A percentile compares a stretch with the other conserved stretches of the same genome.
Conservation (phyloP, 345 rosid genomes). For the Microcos paniculata region DNA sequence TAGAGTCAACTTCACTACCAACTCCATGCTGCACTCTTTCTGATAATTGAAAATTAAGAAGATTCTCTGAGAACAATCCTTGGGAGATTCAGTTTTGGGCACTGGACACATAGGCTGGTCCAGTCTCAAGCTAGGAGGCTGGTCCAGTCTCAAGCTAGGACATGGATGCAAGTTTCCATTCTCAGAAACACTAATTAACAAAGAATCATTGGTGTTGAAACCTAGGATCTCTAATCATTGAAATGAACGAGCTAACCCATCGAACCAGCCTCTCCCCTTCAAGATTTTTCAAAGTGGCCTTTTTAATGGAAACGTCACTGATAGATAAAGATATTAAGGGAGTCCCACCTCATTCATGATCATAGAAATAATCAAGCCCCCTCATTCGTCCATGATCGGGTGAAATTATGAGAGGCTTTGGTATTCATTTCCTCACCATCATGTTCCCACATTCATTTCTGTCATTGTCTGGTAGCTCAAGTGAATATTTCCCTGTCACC, state of each 20-base stretch:
- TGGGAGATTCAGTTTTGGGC: too few species aligned
- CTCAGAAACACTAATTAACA: too few species aligned
- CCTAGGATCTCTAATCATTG: too few species aligned
- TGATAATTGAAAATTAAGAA: too few species aligned
- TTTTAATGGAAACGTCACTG: too few species aligned
- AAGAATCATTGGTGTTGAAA: too few species aligned
- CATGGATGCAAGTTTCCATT: too few species aligned
- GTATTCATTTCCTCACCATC: background rate
- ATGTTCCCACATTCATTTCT: background rate
- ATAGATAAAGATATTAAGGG: background rate
- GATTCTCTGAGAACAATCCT: too few species aligned
- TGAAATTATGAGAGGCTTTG: background rate
- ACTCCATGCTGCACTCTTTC: background rate
- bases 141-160: too few species aligned
- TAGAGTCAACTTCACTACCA: background rate
- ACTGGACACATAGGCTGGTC: too few species aligned
- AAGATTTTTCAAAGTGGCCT: background rate
- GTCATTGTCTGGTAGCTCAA: background rate
- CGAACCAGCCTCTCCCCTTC: background rate
- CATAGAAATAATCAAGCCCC: background rate
- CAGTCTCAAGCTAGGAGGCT: too few species aligned
- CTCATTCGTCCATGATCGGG: background rate
- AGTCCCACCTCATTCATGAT: background rate
- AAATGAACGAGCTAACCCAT: too few species aligned
- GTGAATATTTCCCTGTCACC: background rate